These are phyloP conservation scores for Cystobasidium ongulense DNA, from an alignment of 768 basidiomycete species.

Conservation along the genomic window DNA sequence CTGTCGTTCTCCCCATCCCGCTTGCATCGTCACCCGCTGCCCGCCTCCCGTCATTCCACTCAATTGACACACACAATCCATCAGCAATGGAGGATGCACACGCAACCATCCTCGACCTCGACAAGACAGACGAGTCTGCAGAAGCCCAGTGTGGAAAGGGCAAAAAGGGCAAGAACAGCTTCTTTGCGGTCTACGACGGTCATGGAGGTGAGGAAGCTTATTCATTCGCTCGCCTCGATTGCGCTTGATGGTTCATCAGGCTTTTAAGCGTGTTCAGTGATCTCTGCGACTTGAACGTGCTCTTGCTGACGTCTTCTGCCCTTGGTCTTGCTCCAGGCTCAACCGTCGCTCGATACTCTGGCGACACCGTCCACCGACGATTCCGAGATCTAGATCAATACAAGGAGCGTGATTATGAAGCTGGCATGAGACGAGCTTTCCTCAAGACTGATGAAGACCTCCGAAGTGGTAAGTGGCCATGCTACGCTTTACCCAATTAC, in stretches of 20 bases:
- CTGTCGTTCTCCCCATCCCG: too few relatives aligned
- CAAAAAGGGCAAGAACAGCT: conserved; percentile 45
- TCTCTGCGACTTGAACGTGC: too few relatives aligned
- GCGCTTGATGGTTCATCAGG: too few relatives aligned
- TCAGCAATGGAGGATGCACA: conserved; percentile 98
- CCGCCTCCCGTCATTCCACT: background rate
- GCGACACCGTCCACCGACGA: conserved; percentile 70
- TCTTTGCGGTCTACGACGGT: conserved; percentile 97
- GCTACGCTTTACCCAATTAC: background rate
- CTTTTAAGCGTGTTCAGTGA: too few relatives aligned
- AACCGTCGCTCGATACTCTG: conserved; percentile 77
- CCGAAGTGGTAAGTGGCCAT: conserved; percentile 57
- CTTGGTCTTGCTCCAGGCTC: conserved; percentile 54
- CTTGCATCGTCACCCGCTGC: background rate
- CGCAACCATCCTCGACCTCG: conserved; percentile 41
- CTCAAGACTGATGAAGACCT: conserved; percentile 91
- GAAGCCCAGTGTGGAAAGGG: conserved; percentile 29
- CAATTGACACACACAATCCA: background rate
- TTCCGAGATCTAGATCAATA: conserved; percentile 66
- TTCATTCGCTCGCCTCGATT: too few relatives aligned
- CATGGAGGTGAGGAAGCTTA: conserved; percentile 93
- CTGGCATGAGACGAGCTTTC: conserved; percentile 78
- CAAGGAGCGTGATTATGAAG: conserved; percentile 59
- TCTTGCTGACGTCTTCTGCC: background rate
- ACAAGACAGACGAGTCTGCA: conserved; percentile 26